Conservation (phyloP, 306 rosid species). For the Cucumis hystrix region DNA sequence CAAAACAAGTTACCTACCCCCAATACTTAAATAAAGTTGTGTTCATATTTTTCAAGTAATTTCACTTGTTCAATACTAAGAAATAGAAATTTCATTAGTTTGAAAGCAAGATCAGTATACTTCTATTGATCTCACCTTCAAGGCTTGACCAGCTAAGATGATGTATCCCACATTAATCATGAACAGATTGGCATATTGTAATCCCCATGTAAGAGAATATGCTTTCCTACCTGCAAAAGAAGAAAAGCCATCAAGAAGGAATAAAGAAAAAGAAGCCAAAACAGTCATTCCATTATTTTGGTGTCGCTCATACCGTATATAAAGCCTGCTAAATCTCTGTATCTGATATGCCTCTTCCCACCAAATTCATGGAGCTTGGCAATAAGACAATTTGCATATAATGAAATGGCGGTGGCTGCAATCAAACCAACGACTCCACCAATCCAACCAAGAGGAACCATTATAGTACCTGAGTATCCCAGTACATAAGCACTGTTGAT, state of each 20-base stretch:
- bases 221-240: slow-evolving; percentile 56
- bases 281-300: not conserved
- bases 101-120: not conserved
- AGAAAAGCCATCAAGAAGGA: not conserved
- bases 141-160: slow-evolving; percentile 87
- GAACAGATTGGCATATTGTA: slow-evolving; percentile 87
- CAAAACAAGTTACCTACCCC: not conserved
- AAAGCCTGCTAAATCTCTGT: slow-evolving; percentile 85
- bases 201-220: slow-evolving; percentile 69
- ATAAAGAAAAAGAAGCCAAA: not conserved
- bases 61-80: not conserved
- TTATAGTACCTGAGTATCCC: slow-evolving; percentile 77
- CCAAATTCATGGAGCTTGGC: slow-evolving; percentile 90
- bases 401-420: slow-evolving; percentile 57
- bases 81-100: not conserved
- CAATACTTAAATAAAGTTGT: not conserved
- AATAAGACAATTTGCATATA: slow-evolving; percentile 66
- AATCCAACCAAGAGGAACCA: slow-evolving; percentile 89
- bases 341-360: slow-evolving; percentile 85
- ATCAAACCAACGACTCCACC: slow-evolving; percentile 60
- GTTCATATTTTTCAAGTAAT: not conserved
- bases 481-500: slow-evolving; percentile 83
- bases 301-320: slow-evolving; percentile 43
- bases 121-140: slow-evolving; percentile 45
- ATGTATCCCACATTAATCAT: slow-evolving; percentile 82